Evolutionary conservation across 805 yeast genomes (phyloP).

Genomic region (Zygosaccharomyces bailii): DNA sequence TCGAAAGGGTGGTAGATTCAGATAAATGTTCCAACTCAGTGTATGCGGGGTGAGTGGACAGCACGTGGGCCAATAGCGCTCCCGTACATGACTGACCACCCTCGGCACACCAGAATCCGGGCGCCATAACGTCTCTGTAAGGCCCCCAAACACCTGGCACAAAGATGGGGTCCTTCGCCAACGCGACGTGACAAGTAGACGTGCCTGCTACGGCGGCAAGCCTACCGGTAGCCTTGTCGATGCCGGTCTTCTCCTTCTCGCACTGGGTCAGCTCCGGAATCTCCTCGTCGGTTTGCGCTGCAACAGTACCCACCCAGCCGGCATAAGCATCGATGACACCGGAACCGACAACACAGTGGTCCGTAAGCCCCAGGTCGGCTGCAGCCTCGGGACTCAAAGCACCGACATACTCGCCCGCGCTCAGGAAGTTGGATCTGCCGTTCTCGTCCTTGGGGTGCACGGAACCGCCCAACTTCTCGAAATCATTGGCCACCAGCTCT

Average conservation of each 20-base stretch:
- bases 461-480: slow-evolving; percentile 78
- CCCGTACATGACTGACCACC: slow-evolving; percentile 99
- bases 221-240: slow-evolving; percentile 70
- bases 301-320: slow-evolving; percentile 98
- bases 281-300: slow-evolving; percentile 66
- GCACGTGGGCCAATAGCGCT: slow-evolving; percentile 82
- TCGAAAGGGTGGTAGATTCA: slow-evolving; percentile 63
- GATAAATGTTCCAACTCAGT: slow-evolving; percentile 65
- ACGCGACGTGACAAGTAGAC: slow-evolving; percentile 91
- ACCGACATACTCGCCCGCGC: slow-evolving; percentile 91
- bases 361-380: slow-evolving; percentile 74
- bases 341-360: slow-evolving; percentile 80
- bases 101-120: slow-evolving; percentile 91
- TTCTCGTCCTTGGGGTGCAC: slow-evolving; percentile 59
- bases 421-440: slow-evolving; percentile 46
- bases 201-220: slow-evolving; percentile 98
- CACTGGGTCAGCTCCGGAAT: slow-evolving; percentile 50
- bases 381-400: slow-evolving; percentile 65
- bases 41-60: slow-evolving; percentile 86
- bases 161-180: slow-evolving; percentile 79
- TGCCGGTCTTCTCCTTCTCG: slow-evolving; percentile 44
- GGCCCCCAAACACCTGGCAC: slow-evolving; percentile 99
- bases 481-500: slow-evolving; percentile 75
- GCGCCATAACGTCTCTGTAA: slow-evolving; percentile 87
- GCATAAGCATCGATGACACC: slow-evolving; percentile 98